phyloP scores from a whole-genome alignment of 2,329 filamentous ascomycete genomes.

The Hawksworthiomyces lignivorus region DNA sequence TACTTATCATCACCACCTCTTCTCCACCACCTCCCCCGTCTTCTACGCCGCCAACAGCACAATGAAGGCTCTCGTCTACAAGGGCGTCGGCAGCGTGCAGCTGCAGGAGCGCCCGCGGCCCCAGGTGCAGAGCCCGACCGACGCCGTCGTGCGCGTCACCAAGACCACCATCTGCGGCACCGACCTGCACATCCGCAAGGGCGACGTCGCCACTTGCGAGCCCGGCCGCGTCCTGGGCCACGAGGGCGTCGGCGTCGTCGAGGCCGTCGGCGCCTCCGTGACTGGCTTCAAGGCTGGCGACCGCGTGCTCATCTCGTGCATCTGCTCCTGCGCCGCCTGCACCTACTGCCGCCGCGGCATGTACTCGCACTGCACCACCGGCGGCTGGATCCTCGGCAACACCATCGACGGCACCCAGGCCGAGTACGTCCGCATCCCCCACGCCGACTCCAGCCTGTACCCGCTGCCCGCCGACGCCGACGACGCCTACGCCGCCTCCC shows the following conservation, averaged over 20 bases:
- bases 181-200: constrained; percentile 48
- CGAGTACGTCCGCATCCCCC: constrained; percentile 46
- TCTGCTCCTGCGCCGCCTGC: constrained; percentile 44
- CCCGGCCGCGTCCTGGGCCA: constrained; percentile 43
- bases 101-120: constrained; percentile 36
- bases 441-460: constrained; percentile 41
- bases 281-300: constrained; percentile 41
- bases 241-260: constrained; percentile 44
- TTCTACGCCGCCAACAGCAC: constrained; percentile 5
- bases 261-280: constrained; percentile 36
- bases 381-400: constrained; percentile 49
- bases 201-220: constrained; percentile 40
- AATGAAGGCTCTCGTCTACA: constrained; percentile 43
- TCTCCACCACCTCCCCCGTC: background rate
- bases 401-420: constrained; percentile 46
- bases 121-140: constrained; percentile 31
- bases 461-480: constrained; percentile 33
- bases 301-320: constrained; percentile 42
- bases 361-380: constrained; percentile 43
- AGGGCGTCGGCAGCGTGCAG: constrained; percentile 23
- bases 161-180: constrained; percentile 46
- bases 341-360: constrained; percentile 42
- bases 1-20: no score
- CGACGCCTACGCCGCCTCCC: constrained; percentile 22
- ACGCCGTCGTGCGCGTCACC: constrained; percentile 40